Base-by-base conservation (phyloP, 2,329 filamentous ascomycete species). In the Calcarisporium arbuscula region DNA sequence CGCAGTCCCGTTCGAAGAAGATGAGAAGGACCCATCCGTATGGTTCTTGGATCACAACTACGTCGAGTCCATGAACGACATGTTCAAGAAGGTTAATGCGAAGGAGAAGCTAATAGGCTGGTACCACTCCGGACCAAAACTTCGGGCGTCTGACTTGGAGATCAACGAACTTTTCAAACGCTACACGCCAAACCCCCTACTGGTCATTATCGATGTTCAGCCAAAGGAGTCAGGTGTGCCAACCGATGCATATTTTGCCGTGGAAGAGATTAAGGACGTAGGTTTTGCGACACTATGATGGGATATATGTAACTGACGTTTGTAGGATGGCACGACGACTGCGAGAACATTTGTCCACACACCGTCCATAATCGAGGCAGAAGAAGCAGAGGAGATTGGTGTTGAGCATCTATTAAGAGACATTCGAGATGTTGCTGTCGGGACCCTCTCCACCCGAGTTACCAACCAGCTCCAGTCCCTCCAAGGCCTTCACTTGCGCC, bases 41-140 rank as follows among this genome's bases (percentile, higher is more conserved):
- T 98, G 92, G 92, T 98, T 96, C 61, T 68, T 98, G 46, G 92
- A 98, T 62, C 92, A 98, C 74, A 96, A 96, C 75, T 98, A 95
- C 56, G 85, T 98, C 62, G 92, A 98, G 66, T 86, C 83, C 51
- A 98, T 98, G 92, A 94, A 92, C 68, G 92, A 96, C 64, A 98
- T 98, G 92, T 98, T 98, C 77, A 98, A 98, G 74, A 96, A 96
- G 70, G 89, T 98, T 73, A 98, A 98, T 69, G 92, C 92, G 42
- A 75, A 86, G 45, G 92, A 98, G 70, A 96, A 96, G 79, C 76
- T 98, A 61, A 94, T 98, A 74, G 92, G 92, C 56, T 98, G 92
- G 92, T 98, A 98, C 65, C 92, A 98, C 67, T 94, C 92, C 15
- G 92, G 92, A 27, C 92, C 92, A 25, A 98, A 96, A 73, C 74